A percentile compares a stretch with the other conserved stretches of the same genome.
Conservation (phyloP, 495 filamentous ascomycete species). For the Penicillium egyptiacum region DNA sequence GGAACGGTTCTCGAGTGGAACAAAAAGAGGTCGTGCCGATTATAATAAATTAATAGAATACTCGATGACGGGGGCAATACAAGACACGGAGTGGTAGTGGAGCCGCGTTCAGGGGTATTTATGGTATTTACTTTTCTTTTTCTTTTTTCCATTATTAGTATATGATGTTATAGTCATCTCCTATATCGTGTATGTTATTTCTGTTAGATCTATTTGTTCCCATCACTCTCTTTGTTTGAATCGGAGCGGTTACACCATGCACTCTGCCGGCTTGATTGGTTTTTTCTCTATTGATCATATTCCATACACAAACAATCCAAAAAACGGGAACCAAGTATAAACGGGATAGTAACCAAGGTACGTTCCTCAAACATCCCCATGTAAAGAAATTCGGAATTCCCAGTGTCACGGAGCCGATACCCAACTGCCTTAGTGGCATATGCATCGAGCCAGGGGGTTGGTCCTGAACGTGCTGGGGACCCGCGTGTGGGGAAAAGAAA, state of each 20-base stretch:
- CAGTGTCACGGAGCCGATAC: slow-evolving; percentile 22
- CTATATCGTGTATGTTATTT: not conserved
- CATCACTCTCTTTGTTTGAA: slow-evolving; percentile 3
- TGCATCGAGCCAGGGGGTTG: slow-evolving; percentile 11
- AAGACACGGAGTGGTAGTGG: slow-evolving; percentile 9
- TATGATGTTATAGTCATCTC: not conserved
- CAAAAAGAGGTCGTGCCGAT: slow-evolving; percentile 1
- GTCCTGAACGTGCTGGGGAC: slow-evolving; percentile 11
- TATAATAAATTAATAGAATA: slow-evolving; percentile 16
- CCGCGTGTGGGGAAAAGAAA: not conserved
- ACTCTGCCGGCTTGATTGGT: not conserved
- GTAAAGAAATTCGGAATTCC: not conserved
- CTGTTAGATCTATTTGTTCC: not conserved
- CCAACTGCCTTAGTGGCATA: slow-evolving; percentile 1
- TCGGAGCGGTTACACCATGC: not conserved
- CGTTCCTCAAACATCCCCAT: not conserved
- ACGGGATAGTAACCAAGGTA: not conserved
- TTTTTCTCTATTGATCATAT: not conserved
- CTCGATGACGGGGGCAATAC: slow-evolving; percentile 10
- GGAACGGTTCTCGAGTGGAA: slow-evolving; percentile 12
- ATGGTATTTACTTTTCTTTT: not conserved
- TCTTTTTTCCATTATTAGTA: not conserved
- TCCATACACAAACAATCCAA: not conserved
- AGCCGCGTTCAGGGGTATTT: slow-evolving; percentile 10
- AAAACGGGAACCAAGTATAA: not conserved